Evolutionary conservation across 768 basidiomycete species (phyloP).

Genomic region (Lentinula sp.): DNA sequence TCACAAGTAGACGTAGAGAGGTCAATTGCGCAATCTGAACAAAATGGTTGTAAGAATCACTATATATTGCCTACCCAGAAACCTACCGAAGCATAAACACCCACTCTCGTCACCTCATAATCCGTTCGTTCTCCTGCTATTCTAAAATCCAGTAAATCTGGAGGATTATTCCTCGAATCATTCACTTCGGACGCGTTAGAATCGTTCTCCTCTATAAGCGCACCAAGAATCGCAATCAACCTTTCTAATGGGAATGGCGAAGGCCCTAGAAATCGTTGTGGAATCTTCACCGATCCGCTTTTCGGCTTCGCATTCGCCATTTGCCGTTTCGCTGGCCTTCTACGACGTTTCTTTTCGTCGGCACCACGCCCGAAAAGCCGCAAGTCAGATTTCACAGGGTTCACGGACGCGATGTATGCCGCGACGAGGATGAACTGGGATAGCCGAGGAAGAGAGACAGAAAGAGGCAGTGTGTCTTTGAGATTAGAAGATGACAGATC

Average conservation of each 20-base stretch:
- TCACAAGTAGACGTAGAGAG: slow-evolving; percentile 58
- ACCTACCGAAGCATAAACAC: slow-evolving; percentile 53
- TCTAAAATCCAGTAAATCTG: slow-evolving; percentile 38
- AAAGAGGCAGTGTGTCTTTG: slow-evolving; percentile 11
- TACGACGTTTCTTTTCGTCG: slow-evolving; percentile 58
- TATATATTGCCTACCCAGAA: neutral
- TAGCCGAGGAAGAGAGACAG: slow-evolving; percentile 50
- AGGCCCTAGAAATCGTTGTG: slow-evolving; percentile 78
- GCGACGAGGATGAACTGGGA: slow-evolving; percentile 73
- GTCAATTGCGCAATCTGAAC: slow-evolving; percentile 62
- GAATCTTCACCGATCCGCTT: slow-evolving; percentile 45
- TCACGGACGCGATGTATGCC: slow-evolving; percentile 78
- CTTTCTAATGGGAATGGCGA: slow-evolving; percentile 74
- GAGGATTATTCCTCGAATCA: slow-evolving; percentile 30
- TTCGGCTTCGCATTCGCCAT: slow-evolving; percentile 31
- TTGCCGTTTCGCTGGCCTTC: slow-evolving; percentile 31
- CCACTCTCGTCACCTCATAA: slow-evolving; percentile 60
- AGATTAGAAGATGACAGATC: neutral
- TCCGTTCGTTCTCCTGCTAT: slow-evolving; percentile 71
- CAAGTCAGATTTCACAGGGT: slow-evolving; percentile 74
- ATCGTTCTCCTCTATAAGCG: slow-evolving; percentile 71
- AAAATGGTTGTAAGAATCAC: neutral
- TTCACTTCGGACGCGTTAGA: slow-evolving; percentile 17
- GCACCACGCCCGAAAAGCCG: slow-evolving; percentile 76
- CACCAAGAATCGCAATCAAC: slow-evolving; percentile 72